Evolutionary conservation across 2,329 filamentous ascomycete species (phyloP), one percentile per base, ranked within the genome.

Genomic region (Ophiostoma angusticollis): DNA sequence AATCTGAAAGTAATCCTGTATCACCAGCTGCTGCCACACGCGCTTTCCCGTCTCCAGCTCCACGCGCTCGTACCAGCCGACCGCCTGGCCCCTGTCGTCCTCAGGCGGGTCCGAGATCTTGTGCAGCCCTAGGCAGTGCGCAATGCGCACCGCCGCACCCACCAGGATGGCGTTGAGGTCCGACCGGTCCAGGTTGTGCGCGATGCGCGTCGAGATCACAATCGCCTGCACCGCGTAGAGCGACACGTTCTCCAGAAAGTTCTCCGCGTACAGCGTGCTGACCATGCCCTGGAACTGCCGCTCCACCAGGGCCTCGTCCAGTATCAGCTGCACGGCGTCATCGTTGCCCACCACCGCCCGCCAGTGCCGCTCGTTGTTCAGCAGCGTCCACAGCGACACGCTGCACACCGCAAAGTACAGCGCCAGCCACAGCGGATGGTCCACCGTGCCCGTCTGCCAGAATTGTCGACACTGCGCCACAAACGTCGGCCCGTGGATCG

Each of bases 1-100:
- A 6, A 59, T 48, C 21, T 45, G 39, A 33, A 51, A 59, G 35
- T 58, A 50, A 37, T 59, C 57, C 39, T 59, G 57, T 17, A 59
- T 56, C 9, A 58, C 52, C 11, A 54, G 43, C 45, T 60, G 57
- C 31, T 51, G 53, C 58, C 58, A 60, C 5, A 55, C 48, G 4
- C 58, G 46, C 33, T 53, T 51, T 5, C 57, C 57, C 6, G 55
- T 51, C 48, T 60, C 57, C 23, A 52, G 37, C 35, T 52, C 50
- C 9, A 52, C 31, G 3, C 33, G 35, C 37, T 51, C 49, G 18
- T 47, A 28, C 48, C 45, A 49, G 18, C 17, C 13, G 6, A 19
- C 18, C 4, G 12, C 9, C 21, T 34, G 19, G 9, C 21, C 29
- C 3, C 14, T 4, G 28, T 11, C 16, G 12, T 6, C 9, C 1